Evolutionary conservation across 2,329 filamentous ascomycete species (phyloP), one percentile per base, ranked within the genome.

Genomic region (Myriosclerotinia curreyana): DNA sequence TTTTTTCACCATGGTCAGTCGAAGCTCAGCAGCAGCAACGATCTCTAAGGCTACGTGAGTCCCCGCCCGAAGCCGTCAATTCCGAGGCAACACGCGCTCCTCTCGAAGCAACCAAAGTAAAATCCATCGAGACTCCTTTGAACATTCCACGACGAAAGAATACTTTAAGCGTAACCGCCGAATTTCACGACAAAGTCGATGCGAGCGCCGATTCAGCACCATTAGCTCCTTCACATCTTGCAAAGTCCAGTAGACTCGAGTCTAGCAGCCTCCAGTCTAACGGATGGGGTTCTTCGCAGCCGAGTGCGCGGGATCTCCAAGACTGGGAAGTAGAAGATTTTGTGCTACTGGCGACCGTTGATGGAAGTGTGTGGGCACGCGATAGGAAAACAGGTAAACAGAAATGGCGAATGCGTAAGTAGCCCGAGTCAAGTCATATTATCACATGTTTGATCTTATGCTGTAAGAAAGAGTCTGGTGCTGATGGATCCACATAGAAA

Each of bases 251-350:
- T 91, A 79, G 78, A 79, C 86, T 86, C 86, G 83, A 85, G 86
- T 80, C 82, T 76, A 85, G 83, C 79, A 83, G 82, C 69, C 76
- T 74, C 65, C 71, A 79, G 64, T 81, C 83, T 77, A 82, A 83
- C 77, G 87, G 86, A 73, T 82, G 90, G 78, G 85, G 89, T 81
- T 88, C 90, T 90, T 90, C 88, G 88, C 89, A 91, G 77, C 52
- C 61, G 44, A 64, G 84, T 89, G 94, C 92, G 93, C 93, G 94
- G 87, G 96, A 89, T 83, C 83, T 98, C 85, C 89, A 93, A 86
- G 94, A 97, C 81, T 98, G 94, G 94, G 92, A 97, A 90, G 93
- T 97, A 81, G 94, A 98, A 91, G 93, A 98, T 83, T 96, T 97
- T 86, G 91, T 98, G 81, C 91, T 99, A 83, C 83, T 99, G 90